phyloP scores from a whole-genome alignment of 106 monocot genomes.

The Iris macrosiphon region DNA sequence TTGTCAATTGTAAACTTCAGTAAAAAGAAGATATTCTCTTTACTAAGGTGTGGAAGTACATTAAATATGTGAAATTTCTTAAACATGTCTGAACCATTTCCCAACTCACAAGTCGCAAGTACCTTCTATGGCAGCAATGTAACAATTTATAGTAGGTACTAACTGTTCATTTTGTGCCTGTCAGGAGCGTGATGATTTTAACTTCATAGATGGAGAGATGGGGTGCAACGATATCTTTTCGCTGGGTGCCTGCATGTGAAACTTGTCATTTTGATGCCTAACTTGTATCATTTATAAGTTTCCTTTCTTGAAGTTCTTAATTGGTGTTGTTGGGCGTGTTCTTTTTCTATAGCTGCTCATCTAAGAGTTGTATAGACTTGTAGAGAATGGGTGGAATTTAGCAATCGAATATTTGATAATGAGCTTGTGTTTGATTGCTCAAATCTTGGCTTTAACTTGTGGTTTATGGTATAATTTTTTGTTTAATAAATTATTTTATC shows the following conservation, averaged over 20 bases:
- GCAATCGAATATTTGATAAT: background rate
- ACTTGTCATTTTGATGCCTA: background rate
- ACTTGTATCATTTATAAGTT: background rate
- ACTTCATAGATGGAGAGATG: conserved; percentile 4
- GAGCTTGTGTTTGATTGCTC: background rate
- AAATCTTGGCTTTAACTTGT: background rate
- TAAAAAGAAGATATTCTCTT: too few relatives aligned
- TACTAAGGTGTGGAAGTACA: too few relatives aligned
- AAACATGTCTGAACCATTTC: too few relatives aligned
- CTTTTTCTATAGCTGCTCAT: background rate
- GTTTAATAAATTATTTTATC: conserved; percentile 8
- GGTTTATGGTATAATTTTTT: conserved; percentile 1
- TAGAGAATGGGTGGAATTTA: background rate
- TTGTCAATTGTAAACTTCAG: too few relatives aligned
- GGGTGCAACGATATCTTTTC: conserved; percentile 11
- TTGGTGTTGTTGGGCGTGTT: background rate
- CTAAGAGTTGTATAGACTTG: background rate
- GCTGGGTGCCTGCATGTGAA: conserved; percentile 9
- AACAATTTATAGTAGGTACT: background rate
- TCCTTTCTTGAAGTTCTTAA: background rate
- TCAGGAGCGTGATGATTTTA: conserved; percentile 11
- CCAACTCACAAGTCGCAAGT: too few relatives aligned
- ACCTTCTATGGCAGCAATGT: too few relatives aligned
- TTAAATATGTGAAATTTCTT: too few relatives aligned
- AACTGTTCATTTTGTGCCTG: background rate